Evolutionary conservation across 177 flowering plant species (phyloP).

Genomic region (Vitis hybrid): DNA sequence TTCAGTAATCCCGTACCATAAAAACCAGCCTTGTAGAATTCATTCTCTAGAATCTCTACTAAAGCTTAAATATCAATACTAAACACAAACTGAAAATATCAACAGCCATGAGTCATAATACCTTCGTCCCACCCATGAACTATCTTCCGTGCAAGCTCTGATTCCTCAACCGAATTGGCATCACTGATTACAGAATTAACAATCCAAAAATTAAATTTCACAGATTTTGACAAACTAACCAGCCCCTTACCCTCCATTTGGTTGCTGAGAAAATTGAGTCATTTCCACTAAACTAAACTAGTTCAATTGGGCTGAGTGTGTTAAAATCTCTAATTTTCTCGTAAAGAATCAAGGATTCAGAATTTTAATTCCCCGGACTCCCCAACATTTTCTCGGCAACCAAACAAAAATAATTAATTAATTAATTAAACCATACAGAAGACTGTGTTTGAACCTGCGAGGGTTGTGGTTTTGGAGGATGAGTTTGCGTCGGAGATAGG

Average conservation of each 20-base stretch:
- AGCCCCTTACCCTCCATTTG: neutral
- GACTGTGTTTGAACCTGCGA: conserved; percentile 24
- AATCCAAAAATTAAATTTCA: conserved; percentile 2
- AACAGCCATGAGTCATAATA: conserved; percentile 14
- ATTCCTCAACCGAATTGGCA: conserved; percentile 54
- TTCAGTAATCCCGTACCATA: no score
- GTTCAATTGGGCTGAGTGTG: no score
- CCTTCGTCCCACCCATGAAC: conserved; percentile 87
- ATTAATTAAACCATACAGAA: neutral
- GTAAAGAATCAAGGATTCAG: neutral
- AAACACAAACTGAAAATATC: neutral
- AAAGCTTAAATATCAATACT: no score
- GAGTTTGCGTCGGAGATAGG: conserved; percentile 75
- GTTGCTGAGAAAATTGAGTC: neutral
- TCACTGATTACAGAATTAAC: conserved; percentile 31
- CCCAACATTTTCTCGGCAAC: conserved; percentile 1
- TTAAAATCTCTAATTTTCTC: neutral
- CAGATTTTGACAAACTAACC: neutral
- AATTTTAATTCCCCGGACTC: neutral
- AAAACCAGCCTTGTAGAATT: no score
- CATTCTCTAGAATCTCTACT: no score
- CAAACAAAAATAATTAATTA: conserved; percentile 3
- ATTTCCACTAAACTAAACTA: neutral
- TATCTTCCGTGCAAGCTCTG: conserved; percentile 73
- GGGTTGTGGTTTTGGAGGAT: conserved; percentile 48